Evolutionary conservation across 768 basidiomycete species (phyloP), one percentile per base, ranked within the genome.

Genomic region (Suillus alpinus): DNA sequence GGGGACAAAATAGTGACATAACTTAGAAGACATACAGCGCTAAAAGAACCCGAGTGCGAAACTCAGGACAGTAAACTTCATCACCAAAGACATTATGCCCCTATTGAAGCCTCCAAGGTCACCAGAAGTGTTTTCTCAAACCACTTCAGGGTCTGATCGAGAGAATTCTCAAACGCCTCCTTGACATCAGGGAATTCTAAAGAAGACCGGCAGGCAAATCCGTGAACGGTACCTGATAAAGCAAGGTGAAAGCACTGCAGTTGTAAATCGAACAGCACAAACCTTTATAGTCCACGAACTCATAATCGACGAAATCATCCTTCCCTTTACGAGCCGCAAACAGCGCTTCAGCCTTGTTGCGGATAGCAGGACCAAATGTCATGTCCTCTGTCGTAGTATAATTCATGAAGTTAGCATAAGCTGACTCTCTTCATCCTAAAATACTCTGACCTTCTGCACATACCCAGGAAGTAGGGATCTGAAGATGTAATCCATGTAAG

Each of bases 181-280:
- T 77, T 77, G 52, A 82, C 75, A 32, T 78, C 78, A 1, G 77
- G 74, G 13, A 77, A 71, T 6, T 62, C 65, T 39, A 82, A 69
- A 59, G 81, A 78, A 3, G 81, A 82, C 14, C 82, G 75, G 32
- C 73, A 71, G 3, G 81, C 81, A 29, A 84, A 84, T 29, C 83
- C 80, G 58, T 82, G 83, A 2, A 64, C 64, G 16, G 78, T 83
- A 62, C 77, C 81, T 82, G 49, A 7, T 53, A n/a, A 41, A 43
- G 20, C n/a, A 4, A 23, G 13, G 43, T 59, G 18, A 66, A 59
- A 57, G 14, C 49, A 36, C 36, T 46, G 6, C 14, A 18, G 1
- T 34, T 26, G 43, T 32, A n/a, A 13, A 9, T 16, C 20, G 44
- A 34, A 23, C 2, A 56, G 56, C 10, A 44, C 61, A 32, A 37